Evolutionary conservation across 2,329 filamentous ascomycete species (phyloP).

Genomic region (Fusarium sp.): DNA sequence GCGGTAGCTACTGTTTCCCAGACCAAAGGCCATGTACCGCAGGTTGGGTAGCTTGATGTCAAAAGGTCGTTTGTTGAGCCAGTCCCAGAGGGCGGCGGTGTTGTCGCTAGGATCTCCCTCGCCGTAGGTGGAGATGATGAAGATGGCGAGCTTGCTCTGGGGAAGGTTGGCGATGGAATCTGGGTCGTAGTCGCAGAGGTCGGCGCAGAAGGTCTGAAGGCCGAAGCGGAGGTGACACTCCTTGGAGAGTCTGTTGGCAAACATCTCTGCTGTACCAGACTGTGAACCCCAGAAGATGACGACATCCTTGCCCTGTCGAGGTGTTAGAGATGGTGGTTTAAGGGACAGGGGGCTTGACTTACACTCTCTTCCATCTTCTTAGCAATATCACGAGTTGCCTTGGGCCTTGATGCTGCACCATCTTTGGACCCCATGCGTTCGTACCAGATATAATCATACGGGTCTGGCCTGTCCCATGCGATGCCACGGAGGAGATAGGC

Average conservation of each 20-base stretch:
- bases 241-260: slow-evolving; percentile 87
- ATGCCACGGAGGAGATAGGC: slow-evolving; percentile 57
- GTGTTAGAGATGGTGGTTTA: neutral
- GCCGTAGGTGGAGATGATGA: slow-evolving; percentile 54
- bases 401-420: slow-evolving; percentile 37
- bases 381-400: slow-evolving; percentile 59
- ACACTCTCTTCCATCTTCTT: slow-evolving; percentile 47
- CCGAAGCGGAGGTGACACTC: slow-evolving; percentile 90
- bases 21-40: slow-evolving; percentile 52
- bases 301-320: slow-evolving; percentile 76
- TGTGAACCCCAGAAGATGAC: slow-evolving; percentile 96
- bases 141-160: slow-evolving; percentile 47
- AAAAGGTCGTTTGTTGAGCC: slow-evolving; percentile 35
- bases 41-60: slow-evolving; percentile 37
- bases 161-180: slow-evolving; percentile 49
- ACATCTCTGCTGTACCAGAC: slow-evolving; percentile 95
- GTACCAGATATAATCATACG: slow-evolving; percentile 60
- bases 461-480: slow-evolving; percentile 62
- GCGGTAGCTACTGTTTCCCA: slow-evolving; percentile 55
- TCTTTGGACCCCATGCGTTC: slow-evolving; percentile 57
- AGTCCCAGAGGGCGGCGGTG: slow-evolving; percentile 46
- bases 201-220: slow-evolving; percentile 85
- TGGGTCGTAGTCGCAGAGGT: slow-evolving; percentile 61
- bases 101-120: slow-evolving; percentile 58
- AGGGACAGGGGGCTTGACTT: slow-evolving; percentile 4